Base-by-base conservation (phyloP, 2,329 filamentous ascomycete species). In the Fusarium sp. region DNA sequence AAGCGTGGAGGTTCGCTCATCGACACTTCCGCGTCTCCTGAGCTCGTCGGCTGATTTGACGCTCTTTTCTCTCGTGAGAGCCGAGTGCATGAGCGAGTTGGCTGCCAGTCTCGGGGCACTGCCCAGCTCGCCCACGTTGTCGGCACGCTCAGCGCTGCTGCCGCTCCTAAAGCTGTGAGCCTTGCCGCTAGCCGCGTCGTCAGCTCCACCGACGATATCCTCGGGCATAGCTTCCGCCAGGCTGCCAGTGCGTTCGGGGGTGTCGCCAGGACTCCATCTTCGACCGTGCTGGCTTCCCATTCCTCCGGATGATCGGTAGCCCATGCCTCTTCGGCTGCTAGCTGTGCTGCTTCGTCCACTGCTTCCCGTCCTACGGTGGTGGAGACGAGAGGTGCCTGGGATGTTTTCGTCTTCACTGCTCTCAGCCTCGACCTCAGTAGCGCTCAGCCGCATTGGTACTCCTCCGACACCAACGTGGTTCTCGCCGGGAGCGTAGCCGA, bases 371-470 rank as follows among this genome's bases (percentile, higher is more conserved):
- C 92, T 86, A 67, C 89, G 89, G 80, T 95, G 92, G 70, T 90
- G 85, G 81, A 86, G 75, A 64, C 84, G 86, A 72, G 83, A 80
- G 73, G 79, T 77, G 53, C 80, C 77, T 36, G 82, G 80, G 15
- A 80, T 78, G 43, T 92, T 90, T 51, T 94, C 92, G 46, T 94
- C 91, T 55, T 94, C 93, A 77, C 91, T 94, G 74, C 95, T 94
- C 71, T 91, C 94, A 71, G 93, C 94, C 75, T 97, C 94, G 13
- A 98, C 93, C 80, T 99, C 96, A 53, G 93, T 97, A n/a, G 96
- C 95, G 78, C 94, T 97, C 67, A 99, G 86, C 44, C 96, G 91
- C 81, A 98, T 90, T 3, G 96, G 96, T 40, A 98, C 95, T 58
- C 94, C 94, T 41, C 91, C 89, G 1, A 91, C 88, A 41, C 89